These are phyloP conservation scores for Handroanthus guayacan DNA, from an alignment of 257 asterid species.

Conservation along the genomic window DNA sequence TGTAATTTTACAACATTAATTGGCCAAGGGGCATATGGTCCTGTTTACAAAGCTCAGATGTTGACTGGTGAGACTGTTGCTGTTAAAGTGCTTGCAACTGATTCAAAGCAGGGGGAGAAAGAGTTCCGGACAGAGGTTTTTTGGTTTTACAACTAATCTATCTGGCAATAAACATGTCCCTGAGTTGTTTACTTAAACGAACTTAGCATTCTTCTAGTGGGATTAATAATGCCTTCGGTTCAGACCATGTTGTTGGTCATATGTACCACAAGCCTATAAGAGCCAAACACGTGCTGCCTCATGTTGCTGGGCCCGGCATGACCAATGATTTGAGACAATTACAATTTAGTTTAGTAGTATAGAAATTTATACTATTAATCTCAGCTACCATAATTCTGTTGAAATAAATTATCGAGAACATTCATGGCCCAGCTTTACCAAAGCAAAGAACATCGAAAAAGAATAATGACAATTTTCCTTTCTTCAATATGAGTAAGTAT, in stretches of 20 bases:
- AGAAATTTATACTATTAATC: slow-evolving; percentile 14
- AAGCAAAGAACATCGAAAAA: slow-evolving; percentile 12
- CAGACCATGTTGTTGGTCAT: slow-evolving; percentile 9
- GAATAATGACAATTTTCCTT: background rate
- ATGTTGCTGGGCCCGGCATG: background rate
- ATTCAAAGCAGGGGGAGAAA: slow-evolving; percentile 94
- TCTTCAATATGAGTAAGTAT: background rate
- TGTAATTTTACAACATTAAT: slow-evolving; percentile 80
- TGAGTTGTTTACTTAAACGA: slow-evolving; percentile 7
- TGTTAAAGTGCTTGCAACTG: slow-evolving; percentile 90
- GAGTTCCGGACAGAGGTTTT: slow-evolving; percentile 95
- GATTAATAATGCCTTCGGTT: background rate
- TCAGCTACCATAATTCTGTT: background rate
- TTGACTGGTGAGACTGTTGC: slow-evolving; percentile 83
- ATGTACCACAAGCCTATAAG: slow-evolving; percentile 6
- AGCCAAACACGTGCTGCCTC: slow-evolving; percentile 11
- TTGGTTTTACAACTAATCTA: slow-evolving; percentile 15
- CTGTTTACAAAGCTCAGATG: slow-evolving; percentile 94
- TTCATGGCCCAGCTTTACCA: slow-evolving; percentile 7
- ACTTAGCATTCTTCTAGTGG: slow-evolving; percentile 1
- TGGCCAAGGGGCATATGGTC: slow-evolving; percentile 96
- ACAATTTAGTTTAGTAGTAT: background rate
- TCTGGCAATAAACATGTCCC: background rate
- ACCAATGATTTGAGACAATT: background rate
- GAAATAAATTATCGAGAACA: slow-evolving; percentile 7